Conservation (phyloP, 805 yeast species). For the Spathaspora girioi region DNA sequence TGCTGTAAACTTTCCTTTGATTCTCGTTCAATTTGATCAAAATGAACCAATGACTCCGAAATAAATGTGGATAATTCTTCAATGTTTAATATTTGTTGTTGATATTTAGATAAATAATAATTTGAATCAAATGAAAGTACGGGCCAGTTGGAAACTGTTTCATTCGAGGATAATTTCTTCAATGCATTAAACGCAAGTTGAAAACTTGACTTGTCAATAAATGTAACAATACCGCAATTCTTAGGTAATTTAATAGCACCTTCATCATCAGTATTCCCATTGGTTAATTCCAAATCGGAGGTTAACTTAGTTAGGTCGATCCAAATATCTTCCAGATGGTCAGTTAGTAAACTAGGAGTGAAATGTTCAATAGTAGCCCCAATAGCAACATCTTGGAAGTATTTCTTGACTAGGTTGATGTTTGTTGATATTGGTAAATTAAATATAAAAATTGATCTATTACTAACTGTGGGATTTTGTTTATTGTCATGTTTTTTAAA, state of each 20-base stretch:
- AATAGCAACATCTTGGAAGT: conserved; percentile 56
- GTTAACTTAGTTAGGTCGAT: conserved; percentile 58
- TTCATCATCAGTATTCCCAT: conserved; percentile 16
- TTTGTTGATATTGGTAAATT: conserved; percentile 70
- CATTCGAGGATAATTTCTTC: conserved; percentile 40
- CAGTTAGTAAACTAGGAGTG: conserved; percentile 32
- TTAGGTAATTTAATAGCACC: conserved; percentile 54
- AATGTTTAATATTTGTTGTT: conserved; percentile 41
- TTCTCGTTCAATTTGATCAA: conserved; percentile 66
- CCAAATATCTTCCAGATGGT: conserved; percentile 43
- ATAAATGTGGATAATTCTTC: conserved; percentile 54
- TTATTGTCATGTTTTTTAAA: conserved; percentile 59
- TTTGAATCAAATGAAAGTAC: conserved; percentile 24
- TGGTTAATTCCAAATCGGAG: conserved; percentile 44
- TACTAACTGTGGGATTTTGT: conserved; percentile 37
- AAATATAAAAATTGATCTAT: conserved; percentile 66
- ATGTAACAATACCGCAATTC: conserved; percentile 68
- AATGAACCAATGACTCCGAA: conserved; percentile 57
- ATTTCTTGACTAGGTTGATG: conserved; percentile 48
- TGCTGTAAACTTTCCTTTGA: conserved; percentile 52
- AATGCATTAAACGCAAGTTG: conserved; percentile 63
- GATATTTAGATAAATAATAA: conserved; percentile 39
- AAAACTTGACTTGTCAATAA: conserved; percentile 68
- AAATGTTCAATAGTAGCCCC: conserved; percentile 60
- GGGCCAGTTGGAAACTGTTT: conserved; percentile 36